A percentile compares a stretch with the other conserved stretches of the same genome.
These are phyloP conservation scores for Licmophora abbreviata DNA, from an alignment of 108 stramenopile species.

Conservation along the genomic window DNA sequence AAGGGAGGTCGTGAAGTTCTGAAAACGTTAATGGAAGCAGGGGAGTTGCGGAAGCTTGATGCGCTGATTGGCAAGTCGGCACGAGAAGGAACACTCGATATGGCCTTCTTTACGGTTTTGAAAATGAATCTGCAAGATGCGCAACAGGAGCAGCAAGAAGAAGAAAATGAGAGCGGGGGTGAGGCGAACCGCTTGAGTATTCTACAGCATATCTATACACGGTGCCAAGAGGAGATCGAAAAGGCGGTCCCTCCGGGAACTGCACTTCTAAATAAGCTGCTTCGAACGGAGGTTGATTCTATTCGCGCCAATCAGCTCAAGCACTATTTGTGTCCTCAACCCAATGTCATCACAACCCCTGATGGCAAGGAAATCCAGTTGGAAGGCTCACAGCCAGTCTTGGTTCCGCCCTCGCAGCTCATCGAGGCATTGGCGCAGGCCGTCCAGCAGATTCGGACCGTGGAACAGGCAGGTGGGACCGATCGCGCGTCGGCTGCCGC, in stretches of 20 bases:
- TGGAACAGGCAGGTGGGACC: slow-evolving; percentile 59
- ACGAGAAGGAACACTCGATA: slow-evolving; percentile 64
- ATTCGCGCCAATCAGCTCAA: slow-evolving; percentile 70
- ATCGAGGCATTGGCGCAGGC: slow-evolving; percentile 50
- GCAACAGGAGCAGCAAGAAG: slow-evolving; percentile 23
- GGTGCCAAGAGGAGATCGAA: slow-evolving; percentile 84
- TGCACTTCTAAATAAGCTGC: slow-evolving; percentile 72
- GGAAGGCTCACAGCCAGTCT: slow-evolving; percentile 17
- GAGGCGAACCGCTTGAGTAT: slow-evolving; percentile 55
- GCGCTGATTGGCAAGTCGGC: slow-evolving; percentile 66
- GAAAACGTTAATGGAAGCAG: slow-evolving; percentile 46
- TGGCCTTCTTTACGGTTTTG: slow-evolving; percentile 74
- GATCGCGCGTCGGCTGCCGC: slow-evolving; percentile 49
- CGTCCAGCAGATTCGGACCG: slow-evolving; percentile 65
- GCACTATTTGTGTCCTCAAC: slow-evolving; percentile 66
- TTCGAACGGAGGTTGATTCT: slow-evolving; percentile 59
- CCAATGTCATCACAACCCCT: slow-evolving; percentile 55
- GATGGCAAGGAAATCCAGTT: slow-evolving; percentile 68
- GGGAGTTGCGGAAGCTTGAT: slow-evolving; percentile 80
- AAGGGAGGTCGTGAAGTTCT: slow-evolving; percentile 44
- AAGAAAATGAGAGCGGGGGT: slow-evolving; percentile 12
- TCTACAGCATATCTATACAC: slow-evolving; percentile 76
- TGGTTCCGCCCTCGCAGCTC: slow-evolving; percentile 60
- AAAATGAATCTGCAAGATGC: slow-evolving; percentile 67
- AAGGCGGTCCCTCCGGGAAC: slow-evolving; percentile 67